These are phyloP conservation scores for Beta macrorhiza DNA, from an alignment of 179 eudicot genomes.

Conservation along the genomic window DNA sequence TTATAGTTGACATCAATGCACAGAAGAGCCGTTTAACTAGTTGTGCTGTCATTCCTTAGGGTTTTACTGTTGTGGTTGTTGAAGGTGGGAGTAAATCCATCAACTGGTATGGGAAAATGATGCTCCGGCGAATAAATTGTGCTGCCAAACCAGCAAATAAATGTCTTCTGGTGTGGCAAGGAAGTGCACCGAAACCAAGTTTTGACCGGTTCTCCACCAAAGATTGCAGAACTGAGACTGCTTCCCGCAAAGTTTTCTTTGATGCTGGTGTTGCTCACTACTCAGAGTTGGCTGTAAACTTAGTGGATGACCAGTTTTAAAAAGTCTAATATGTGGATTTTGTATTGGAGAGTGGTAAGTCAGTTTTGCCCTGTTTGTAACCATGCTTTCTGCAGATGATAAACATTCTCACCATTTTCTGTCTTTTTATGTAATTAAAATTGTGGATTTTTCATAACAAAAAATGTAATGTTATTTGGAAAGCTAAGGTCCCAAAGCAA, in stretches of 20 bases:
- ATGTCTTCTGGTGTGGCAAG: slow-evolving; percentile 89
- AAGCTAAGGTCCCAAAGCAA: too few species aligned
- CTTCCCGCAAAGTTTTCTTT: slow-evolving; percentile 66
- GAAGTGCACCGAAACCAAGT: slow-evolving; percentile 69
- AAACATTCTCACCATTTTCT: background rate
- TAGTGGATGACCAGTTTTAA: slow-evolving; percentile 54
- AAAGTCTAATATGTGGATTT: background rate
- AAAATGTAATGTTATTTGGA: too few species aligned
- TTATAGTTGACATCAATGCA: slow-evolving; percentile 91
- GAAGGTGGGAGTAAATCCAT: slow-evolving; percentile 92
- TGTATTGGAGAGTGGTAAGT: background rate
- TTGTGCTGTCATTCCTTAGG: slow-evolving; percentile 70
- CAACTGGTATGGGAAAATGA: slow-evolving; percentile 73
- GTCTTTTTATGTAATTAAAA: background rate
- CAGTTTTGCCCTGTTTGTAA: background rate
- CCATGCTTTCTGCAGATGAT: background rate
- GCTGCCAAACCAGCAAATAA: slow-evolving; percentile 60
- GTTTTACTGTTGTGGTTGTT: slow-evolving; percentile 76
- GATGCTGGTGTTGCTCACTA: slow-evolving; percentile 94
- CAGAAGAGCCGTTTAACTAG: slow-evolving; percentile 86
- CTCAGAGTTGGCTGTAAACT: slow-evolving; percentile 86
- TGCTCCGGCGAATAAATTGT: slow-evolving; percentile 93
- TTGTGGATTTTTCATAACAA: background rate
- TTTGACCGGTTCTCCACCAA: slow-evolving; percentile 70
- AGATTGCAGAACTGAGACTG: slow-evolving; percentile 76